These are phyloP conservation scores for Phylloporus sp. DNA, from an alignment of 768 basidiomycete species.

Conservation along the genomic window DNA sequence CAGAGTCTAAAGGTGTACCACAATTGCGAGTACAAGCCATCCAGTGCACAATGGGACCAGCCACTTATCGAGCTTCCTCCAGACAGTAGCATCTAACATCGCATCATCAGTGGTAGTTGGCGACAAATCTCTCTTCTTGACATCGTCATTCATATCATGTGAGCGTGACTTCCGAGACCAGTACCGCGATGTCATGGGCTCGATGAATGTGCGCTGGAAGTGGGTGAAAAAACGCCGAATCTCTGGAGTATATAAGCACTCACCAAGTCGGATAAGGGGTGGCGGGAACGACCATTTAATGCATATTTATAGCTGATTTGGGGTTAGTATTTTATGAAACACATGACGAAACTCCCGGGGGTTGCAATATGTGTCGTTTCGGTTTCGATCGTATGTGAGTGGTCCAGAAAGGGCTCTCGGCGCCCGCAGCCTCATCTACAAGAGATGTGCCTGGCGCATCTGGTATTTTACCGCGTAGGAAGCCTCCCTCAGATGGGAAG, in stretches of 20 bases:
- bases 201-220: neutral
- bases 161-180: neutral
- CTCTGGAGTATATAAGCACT: neutral
- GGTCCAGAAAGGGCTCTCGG: too few species aligned
- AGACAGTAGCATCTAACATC: conserved; percentile 37
- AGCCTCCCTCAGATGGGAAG: too few species aligned
- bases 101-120: conserved; percentile 7
- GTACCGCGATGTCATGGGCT: neutral
- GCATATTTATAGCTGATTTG: neutral
- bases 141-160: conserved; percentile 2
- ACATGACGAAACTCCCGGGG: neutral
- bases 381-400: too few species aligned
- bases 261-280: neutral
- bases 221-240: neutral
- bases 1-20: conserved; percentile 35
- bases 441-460: too few species aligned
- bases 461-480: too few species aligned
- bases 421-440: too few species aligned
- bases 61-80: conserved; percentile 47
- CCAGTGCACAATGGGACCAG: conserved; percentile 47
- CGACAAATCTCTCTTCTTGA: conserved; percentile 3
- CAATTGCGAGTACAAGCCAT: conserved; percentile 47
- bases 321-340: neutral
- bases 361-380: neutral
- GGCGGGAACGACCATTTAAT: neutral